phyloP scores from a whole-genome alignment of 2,329 filamentous ascomycete species.

The Chlorencoelia australis region DNA sequence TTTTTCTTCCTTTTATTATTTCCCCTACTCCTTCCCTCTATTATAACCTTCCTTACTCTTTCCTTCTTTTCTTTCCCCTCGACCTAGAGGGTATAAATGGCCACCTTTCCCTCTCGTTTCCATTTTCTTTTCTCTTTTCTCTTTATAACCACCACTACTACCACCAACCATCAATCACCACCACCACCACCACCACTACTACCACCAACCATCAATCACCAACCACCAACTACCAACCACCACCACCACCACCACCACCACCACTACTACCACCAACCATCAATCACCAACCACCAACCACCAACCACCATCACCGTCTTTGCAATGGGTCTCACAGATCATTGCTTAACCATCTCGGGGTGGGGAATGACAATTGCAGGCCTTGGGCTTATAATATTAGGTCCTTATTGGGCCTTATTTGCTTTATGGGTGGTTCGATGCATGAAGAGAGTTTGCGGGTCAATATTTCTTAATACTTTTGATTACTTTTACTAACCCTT shows the following conservation, averaged over 20 bases:
- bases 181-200: too few species aligned
- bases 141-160: conserved; percentile 5
- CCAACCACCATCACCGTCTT: conserved; percentile 2
- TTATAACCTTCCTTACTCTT: conserved; percentile 6
- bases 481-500: too few species aligned
- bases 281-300: too few species aligned
- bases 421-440: conserved; percentile 3
- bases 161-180: too few species aligned
- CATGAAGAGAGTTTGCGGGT: conserved; percentile 7
- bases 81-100: conserved; percentile 7
- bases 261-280: background rate
- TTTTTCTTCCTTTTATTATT: conserved; percentile 7
- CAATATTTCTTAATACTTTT: conserved; percentile 8
- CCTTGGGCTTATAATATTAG: conserved; percentile 1
- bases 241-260: background rate
- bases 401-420: conserved; percentile 5
- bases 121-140: conserved; percentile 9
- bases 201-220: too few species aligned
- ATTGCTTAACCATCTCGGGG: conserved; percentile 7
- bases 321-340: conserved; percentile 5
- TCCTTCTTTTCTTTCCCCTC: conserved; percentile 9
- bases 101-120: conserved; percentile 9
- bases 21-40: conserved; percentile 8
- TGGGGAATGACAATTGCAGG: conserved; percentile 9
- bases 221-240: too few species aligned